Conservation (phyloP, 352 stramenopile species). For the Thalassiosira hispida region DNA sequence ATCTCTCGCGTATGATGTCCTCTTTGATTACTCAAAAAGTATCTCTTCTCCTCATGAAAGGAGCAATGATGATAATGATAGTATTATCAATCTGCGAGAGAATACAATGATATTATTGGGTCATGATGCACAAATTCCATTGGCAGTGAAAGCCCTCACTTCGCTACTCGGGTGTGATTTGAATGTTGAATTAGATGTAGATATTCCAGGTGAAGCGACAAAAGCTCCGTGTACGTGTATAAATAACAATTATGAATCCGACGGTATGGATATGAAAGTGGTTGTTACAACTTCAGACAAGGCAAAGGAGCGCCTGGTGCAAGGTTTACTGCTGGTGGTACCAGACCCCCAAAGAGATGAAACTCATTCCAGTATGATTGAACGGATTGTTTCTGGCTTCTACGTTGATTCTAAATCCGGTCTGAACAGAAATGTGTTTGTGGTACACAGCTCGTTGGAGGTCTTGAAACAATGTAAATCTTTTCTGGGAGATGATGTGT, state of each 20-base stretch:
- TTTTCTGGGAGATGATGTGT: conserved; percentile 48
- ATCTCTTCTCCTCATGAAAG: neutral
- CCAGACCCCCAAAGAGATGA: conserved; percentile 28
- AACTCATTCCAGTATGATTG: conserved; percentile 46
- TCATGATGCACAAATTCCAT: conserved; percentile 43
- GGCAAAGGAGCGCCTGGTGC: conserved; percentile 5
- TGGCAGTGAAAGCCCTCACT: conserved; percentile 21
- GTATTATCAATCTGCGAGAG: conserved; percentile 1
- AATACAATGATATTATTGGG: conserved; percentile 44
- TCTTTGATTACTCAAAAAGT: conserved; percentile 28
- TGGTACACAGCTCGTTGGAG: conserved; percentile 52
- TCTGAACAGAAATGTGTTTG: conserved; percentile 31
- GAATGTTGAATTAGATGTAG: conserved; percentile 34
- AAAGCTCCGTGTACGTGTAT: neutral
- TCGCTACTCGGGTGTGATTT: conserved; percentile 30
- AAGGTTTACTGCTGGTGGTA: conserved; percentile 41
- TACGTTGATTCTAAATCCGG: conserved; percentile 1
- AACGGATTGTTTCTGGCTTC: conserved; percentile 29
- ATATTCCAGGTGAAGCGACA: neutral
- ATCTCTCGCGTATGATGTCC: conserved; percentile 38
- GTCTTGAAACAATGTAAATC: conserved; percentile 50
- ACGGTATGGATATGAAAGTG: conserved; percentile 16
- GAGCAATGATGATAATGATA: conserved; percentile 2
- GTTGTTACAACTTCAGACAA: conserved; percentile 35
- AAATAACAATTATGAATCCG: neutral